These are phyloP conservation scores for Aspergillus nomiae DNA, from an alignment of 2,329 filamentous ascomycete genomes.

Conservation along the genomic window DNA sequence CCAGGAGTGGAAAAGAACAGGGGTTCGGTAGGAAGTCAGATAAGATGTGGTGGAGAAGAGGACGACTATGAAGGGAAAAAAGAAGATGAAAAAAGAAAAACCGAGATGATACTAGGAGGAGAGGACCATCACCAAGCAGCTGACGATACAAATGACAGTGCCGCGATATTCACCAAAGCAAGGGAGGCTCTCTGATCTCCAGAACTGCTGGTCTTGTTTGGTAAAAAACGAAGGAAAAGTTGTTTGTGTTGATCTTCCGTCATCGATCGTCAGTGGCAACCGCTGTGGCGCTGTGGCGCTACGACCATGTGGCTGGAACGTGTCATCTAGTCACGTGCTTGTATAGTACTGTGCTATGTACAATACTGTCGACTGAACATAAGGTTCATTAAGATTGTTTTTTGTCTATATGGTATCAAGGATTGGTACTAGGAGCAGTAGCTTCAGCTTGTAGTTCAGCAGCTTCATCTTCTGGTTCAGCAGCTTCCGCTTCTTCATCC, in stretches of 20 bases:
- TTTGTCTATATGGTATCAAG: not conserved
- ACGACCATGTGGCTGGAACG: constrained; percentile 15
- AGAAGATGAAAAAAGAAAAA: not conserved
- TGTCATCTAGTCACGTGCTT: not conserved
- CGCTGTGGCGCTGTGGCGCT: constrained; percentile 17
- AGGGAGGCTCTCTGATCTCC: not conserved
- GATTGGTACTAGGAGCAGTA: not conserved
- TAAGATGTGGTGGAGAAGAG: not conserved
- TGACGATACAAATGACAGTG: not conserved
- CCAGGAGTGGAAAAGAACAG: constrained; percentile 12
- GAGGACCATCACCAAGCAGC: not conserved
- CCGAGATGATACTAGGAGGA: not conserved
- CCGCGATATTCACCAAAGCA: not conserved
- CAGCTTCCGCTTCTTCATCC: constrained; percentile 13
- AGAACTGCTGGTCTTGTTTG: not conserved
- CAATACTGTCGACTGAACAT: not conserved
- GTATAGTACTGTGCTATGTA: not conserved
- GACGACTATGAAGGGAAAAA: not conserved
- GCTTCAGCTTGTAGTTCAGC: not conserved
- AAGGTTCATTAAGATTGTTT: too few relatives aligned
- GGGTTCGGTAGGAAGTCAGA: constrained; percentile 1
- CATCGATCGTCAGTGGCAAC: constrained; percentile 28
- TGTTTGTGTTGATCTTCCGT: constrained; percentile 25
- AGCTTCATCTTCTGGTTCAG: not conserved
- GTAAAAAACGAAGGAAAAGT: constrained; percentile 18